phyloP scores from a whole-genome alignment of 257 asterid genomes.

The Rehmannia glutinosa region DNA sequence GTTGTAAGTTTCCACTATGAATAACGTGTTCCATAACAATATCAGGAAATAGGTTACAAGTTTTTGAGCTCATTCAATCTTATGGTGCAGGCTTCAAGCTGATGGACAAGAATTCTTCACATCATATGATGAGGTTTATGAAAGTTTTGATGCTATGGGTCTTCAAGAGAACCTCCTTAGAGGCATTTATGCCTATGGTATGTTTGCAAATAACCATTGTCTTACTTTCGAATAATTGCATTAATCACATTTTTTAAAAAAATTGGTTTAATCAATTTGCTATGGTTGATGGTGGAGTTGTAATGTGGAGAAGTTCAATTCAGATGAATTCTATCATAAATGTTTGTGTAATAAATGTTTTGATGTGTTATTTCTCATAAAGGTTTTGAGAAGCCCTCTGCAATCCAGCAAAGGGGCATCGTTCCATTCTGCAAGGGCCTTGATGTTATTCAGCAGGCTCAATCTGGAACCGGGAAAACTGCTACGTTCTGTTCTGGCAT shows the following conservation, averaged over 20 bases:
- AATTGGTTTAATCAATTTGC: no score
- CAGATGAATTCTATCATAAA: no score
- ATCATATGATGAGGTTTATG: slow-evolving; percentile 35
- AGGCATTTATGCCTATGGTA: slow-evolving; percentile 44
- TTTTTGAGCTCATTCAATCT: background rate
- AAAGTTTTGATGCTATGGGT: slow-evolving; percentile 34
- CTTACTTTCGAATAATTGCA: background rate
- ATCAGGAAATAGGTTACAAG: background rate
- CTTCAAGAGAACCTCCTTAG: slow-evolving; percentile 42
- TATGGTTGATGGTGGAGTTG: no score
- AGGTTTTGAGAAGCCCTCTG: slow-evolving; percentile 75
- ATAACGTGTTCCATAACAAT: background rate
- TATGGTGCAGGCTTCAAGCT: slow-evolving; percentile 28
- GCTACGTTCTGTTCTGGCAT: slow-evolving; percentile 62
- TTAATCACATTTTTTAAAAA: no score
- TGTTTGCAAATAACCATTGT: background rate
- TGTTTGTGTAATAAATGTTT: no score
- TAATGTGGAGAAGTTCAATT: no score
- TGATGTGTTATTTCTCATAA: background rate
- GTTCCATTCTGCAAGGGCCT: slow-evolving; percentile 67
- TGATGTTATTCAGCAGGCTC: slow-evolving; percentile 69
- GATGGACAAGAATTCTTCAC: slow-evolving; percentile 39
- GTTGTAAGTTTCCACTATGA: slow-evolving; percentile 31
- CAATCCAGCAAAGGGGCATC: slow-evolving; percentile 66
- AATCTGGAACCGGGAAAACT: slow-evolving; percentile 64